Evolutionary conservation across 495 filamentous ascomycete species (phyloP).

Genomic region (Bacidia rubella): DNA sequence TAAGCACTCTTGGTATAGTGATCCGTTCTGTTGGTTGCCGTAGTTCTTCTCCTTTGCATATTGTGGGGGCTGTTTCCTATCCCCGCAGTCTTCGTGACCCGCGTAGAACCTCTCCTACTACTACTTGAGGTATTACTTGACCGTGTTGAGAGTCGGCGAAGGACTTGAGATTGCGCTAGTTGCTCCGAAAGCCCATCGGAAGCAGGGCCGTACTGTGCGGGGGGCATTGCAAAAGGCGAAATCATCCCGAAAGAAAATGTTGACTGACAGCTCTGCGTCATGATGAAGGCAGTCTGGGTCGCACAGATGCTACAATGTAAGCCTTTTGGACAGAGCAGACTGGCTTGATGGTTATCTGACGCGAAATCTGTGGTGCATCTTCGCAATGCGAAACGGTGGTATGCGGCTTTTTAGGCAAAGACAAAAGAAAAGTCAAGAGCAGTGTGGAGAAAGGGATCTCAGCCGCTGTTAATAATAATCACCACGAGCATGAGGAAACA

Average conservation of each 20-base stretch:
- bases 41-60: slow-evolving; percentile 39
- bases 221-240: slow-evolving; percentile 5
- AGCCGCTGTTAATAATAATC: background rate
- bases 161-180: slow-evolving; percentile 15
- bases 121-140: slow-evolving; percentile 14
- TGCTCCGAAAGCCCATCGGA: slow-evolving; percentile 8
- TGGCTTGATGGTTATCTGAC: no score
- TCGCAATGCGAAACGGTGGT: no score
- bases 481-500: background rate
- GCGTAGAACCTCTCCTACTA: slow-evolving; percentile 29
- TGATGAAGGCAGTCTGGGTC: background rate
- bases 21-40: slow-evolving; percentile 31
- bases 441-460: background rate
- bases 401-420: background rate
- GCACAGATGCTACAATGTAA: no score
- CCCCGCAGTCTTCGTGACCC: slow-evolving; percentile 54
- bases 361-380: no score
- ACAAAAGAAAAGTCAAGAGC: background rate
- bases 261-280: background rate
- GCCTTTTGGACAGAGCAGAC: no score
- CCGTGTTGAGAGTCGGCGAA: slow-evolving; percentile 15
- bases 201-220: background rate
- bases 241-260: background rate
- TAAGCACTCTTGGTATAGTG: slow-evolving; percentile 18
- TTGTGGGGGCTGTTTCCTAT: slow-evolving; percentile 57